Evolutionary conservation across 441 rosid species (phyloP), one percentile per base, ranked within the genome.

Genomic region (Hypseocharis bilobata): DNA sequence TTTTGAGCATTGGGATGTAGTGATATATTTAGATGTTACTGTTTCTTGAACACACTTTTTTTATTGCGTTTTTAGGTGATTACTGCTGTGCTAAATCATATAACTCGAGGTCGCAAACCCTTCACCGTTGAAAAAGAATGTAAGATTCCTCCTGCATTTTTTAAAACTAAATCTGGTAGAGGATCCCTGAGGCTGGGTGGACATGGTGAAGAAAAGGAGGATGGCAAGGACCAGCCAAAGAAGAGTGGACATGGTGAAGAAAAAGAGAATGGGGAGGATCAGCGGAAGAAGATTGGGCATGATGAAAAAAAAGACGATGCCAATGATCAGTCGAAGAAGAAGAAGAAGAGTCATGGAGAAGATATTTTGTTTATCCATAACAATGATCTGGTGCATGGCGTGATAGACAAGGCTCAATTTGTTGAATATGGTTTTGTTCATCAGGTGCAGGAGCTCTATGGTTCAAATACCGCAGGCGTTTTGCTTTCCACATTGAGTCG

Each of bases 341-440:
- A 45, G 67, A 63, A 67, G 25, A 60, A n/a, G n/a, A n/a, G n/a
- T n/a, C 63, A 36, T 60, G 86, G 77, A 58, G 98, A 89, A 77
- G 90, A 94, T 69, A 85, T 81, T 60, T 72, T 94, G 76, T 74
- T 84, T 52, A 83, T 94, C 40, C 81, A 78, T 32, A 86, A 73
- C 70, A 94, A 91, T 71, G 80, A 84, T 64, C 74, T 94, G 70
- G 85, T 94, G 60, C 82, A 87, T 57, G 99, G 99, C 59, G 96
- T 94, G 77, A 91, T 94, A 52, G 99, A 94, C 81, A 94, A 94
- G 83, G 96, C 94, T 72, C 99, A 94, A 75, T 94, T 94, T 85
- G 96, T 96, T 54, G 96, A 89, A 68, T 89, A 86, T 76, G 99
- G 99, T 75, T 76, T 94, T 75, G 88, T 94, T 66, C 99, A 94